These are phyloP conservation scores for Fimicolochytrium jonesii DNA, from an alignment of 192 early-diverging fungal genomes.

Conservation along the genomic window DNA sequence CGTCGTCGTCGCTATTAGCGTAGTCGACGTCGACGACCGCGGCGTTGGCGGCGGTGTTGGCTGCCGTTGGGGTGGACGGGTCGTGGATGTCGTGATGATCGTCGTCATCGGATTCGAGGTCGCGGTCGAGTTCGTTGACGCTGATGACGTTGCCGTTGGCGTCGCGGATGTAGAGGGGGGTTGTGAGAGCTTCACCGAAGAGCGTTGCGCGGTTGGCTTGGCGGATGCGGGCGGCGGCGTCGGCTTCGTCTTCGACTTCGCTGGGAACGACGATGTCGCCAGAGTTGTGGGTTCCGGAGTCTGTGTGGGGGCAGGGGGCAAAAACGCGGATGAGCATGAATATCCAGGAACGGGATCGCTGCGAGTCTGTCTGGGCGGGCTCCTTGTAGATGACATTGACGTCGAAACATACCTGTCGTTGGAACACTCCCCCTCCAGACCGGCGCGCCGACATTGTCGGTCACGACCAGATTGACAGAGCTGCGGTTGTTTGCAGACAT, in stretches of 20 bases:
- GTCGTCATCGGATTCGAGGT: background rate
- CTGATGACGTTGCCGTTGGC: background rate
- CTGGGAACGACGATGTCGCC: background rate
- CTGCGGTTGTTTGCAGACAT: too few relatives aligned
- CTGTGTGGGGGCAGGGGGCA: too few relatives aligned
- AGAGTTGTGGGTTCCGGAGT: background rate
- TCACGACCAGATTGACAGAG: too few relatives aligned
- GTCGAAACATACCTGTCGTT: too few relatives aligned
- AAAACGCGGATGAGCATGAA: too few relatives aligned
- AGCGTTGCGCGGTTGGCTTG: background rate
- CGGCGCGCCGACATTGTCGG: too few relatives aligned
- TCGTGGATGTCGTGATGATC: background rate
- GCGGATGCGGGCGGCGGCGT: background rate
- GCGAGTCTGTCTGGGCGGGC: too few relatives aligned
- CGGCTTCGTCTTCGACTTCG: background rate
- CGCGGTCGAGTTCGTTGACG: background rate
- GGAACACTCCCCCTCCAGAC: too few relatives aligned
- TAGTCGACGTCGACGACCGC: background rate
- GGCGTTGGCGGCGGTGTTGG: too few relatives aligned
- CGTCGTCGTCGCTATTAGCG: background rate
- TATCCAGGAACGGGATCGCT: too few relatives aligned
- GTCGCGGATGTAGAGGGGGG: background rate
- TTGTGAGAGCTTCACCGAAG: slow-evolving; percentile 7
- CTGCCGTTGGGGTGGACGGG: too few relatives aligned
- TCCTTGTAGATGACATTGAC: too few relatives aligned